Evolutionary conservation across 2,329 filamentous ascomycete genomes (phyloP).

Genomic region (Knoxdaviesia capensis): DNA sequence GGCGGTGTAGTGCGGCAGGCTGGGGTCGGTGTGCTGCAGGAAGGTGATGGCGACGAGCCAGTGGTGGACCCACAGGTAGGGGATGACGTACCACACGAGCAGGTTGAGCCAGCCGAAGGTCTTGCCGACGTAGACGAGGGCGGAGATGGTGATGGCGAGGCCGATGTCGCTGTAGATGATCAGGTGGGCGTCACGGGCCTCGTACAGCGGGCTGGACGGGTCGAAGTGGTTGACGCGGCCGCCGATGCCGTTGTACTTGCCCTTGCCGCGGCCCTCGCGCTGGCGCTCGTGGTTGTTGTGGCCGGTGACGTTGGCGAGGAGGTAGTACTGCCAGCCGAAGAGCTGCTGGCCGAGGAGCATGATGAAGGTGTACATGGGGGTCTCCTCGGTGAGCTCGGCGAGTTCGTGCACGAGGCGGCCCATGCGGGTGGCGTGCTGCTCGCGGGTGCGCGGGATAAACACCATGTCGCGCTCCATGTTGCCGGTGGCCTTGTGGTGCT

Average conservation of each 20-base stretch:
- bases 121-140: slow-evolving; percentile 49
- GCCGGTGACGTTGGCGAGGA: slow-evolving; percentile 80
- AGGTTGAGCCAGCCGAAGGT: slow-evolving; percentile 73
- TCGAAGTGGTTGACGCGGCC: slow-evolving; percentile 90
- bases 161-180: slow-evolving; percentile 79
- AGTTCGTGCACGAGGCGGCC: slow-evolving; percentile 65
- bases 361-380: slow-evolving; percentile 60
- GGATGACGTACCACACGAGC: slow-evolving; percentile 83
- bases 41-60: slow-evolving; percentile 97
- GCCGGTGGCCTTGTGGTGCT: slow-evolving; percentile 98
- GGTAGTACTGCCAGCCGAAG: slow-evolving; percentile 81
- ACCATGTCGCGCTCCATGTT: slow-evolving; percentile 98
- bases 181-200: slow-evolving; percentile 73
- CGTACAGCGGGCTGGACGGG: slow-evolving; percentile 72
- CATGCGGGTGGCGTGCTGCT: slow-evolving; percentile 56
- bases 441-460: slow-evolving; percentile 82
- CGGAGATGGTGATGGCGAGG: slow-evolving; percentile 38
- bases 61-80: slow-evolving; percentile 97
- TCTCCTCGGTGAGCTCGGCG: slow-evolving; percentile 81
- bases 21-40: slow-evolving; percentile 91
- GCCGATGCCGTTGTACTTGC: slow-evolving; percentile 68
- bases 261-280: slow-evolving; percentile 77
- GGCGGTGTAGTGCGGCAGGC: slow-evolving; percentile 77
- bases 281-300: slow-evolving; percentile 90
- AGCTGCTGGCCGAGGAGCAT: slow-evolving; percentile 72